Base-by-base conservation (phyloP, 2,329 filamentous ascomycete species). In the Aspergillus sp. region DNA sequence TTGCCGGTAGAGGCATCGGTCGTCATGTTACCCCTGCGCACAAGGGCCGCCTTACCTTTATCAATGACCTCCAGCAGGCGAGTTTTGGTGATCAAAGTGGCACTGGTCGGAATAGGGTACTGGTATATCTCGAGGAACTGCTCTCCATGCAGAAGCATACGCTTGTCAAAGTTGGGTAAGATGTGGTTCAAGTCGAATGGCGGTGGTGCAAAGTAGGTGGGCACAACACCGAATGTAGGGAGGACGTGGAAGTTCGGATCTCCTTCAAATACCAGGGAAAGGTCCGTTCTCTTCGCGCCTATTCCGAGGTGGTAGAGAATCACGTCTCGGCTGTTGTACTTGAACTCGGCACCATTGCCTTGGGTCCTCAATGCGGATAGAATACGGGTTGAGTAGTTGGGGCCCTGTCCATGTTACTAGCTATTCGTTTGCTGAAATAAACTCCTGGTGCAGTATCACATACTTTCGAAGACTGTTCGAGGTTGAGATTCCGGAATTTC, bases 111-210 rank as follows among this genome's bases (percentile, higher is more conserved):
- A n/a, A 47, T 47, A 13, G 45, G 45, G 29, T 47, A 47, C 19
- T 47, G 23, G 29, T 32, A 32, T 23, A 47, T 47, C 23, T 25
- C 16, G 1, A 47, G 45, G 20, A 32, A 47, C 25, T 47, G 45
- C 16, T 47, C 45, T 10, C 45, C 45, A n/a, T 47, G 45, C 5
- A 47, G 29, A 13, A 47, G 45, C 45, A 47, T 47, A 29, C 45
- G 45, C 5, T 29, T 17, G 45, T 47, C 45, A 17, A 47, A 47
- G 25, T 47, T 47, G 1, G 45, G 45, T 1, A 47, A 17, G 14
- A 47, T 29, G 5, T 32, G 7, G n/a, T n/a, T 34, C n/a, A 47
- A 6, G 16, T 47, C 32, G 14, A 32, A 47, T 13, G 45, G 5
- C 2, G 45, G 23, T 13, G n/a, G 7, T 13, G 45, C n/a, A 17